Evolutionary conservation across 305 asterid species (phyloP), one percentile per base, ranked within the genome.

Genomic region (Lippia alba): DNA sequence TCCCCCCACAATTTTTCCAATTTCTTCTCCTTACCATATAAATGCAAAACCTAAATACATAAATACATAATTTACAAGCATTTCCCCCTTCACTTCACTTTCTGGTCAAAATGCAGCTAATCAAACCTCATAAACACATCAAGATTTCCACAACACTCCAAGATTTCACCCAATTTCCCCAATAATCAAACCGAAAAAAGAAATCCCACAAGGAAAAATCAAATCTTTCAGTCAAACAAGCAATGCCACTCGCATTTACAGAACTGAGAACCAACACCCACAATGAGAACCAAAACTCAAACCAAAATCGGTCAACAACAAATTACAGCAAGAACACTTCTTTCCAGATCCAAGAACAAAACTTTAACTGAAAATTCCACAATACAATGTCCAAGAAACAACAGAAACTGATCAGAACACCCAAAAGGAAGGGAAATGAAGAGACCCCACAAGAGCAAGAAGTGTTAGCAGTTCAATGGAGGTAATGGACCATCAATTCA

Each of bases 201-300:
- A 61, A 72, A 70, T 54, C 84, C 82, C 83, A 82, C 69, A 75
- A 67, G 51, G 54, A 67, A 76, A 83, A 78, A 78, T 70, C 78
- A 34, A 69, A 62, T 61, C 60, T 73, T 79, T 19, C 46, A 32
- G 34, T 65, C 62, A 76, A 69, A 10, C 48, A 46, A 49, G 59
- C 65, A 63, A 67, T 63, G 61, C 56, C 61, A 75, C 67, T 48
- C 10, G 67, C 24, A 19, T 40, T 32, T 39, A 62, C 19, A 19
- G 36, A 55, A 53, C 70, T 53, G 56, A 59, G 67, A n/a, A n/a
- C 64, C 10, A 57, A 1, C 9, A 71, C 69, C 80, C 70, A 68
- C 58, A 56, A 30, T 40, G 56, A 50, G 65, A 65, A 77, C 51
- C 44, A 32, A 67, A 67, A 60, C 65, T 39, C 32, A 51, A 64